These are phyloP conservation scores for Oryza meridionalis DNA, from an alignment of 176 grass and related monocot species.

Conservation along the genomic window DNA sequence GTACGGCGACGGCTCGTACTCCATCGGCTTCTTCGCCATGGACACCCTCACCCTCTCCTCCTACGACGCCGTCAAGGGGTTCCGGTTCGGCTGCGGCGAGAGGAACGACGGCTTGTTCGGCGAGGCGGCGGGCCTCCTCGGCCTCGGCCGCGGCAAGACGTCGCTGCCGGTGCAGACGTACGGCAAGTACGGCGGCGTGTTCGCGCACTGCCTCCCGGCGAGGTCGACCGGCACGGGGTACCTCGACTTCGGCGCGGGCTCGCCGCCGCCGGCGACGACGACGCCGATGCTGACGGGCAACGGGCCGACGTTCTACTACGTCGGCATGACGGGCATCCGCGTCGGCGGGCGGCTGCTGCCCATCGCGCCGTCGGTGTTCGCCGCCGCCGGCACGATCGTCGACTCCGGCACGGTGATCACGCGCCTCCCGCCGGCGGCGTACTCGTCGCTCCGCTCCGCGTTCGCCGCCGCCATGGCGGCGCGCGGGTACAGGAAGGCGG, in stretches of 20 bases:
- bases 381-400: constrained; percentile 55
- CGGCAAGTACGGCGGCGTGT: constrained; percentile 57
- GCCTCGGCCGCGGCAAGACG: constrained; percentile 60
- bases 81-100: constrained; percentile 81
- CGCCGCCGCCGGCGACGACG: constrained; percentile 35
- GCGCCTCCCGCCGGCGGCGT: constrained; percentile 65
- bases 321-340: constrained; percentile 55
- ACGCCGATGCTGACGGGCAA: constrained; percentile 50
- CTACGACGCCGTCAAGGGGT: constrained; percentile 35
- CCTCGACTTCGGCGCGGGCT: constrained; percentile 54
- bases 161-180: constrained; percentile 68
- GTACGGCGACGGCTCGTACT: constrained; percentile 80
- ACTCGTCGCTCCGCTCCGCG: constrained; percentile 53
- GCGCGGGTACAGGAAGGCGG: constrained; percentile 43
- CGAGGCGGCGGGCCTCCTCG: constrained; percentile 56
- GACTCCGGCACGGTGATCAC: constrained; percentile 96
- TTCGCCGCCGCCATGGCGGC: constrained; percentile 53
- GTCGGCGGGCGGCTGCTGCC: constrained; percentile 51
- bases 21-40: constrained; percentile 66
- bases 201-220: constrained; percentile 79
- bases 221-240: constrained; percentile 50
- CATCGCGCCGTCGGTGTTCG: constrained; percentile 51
- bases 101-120: constrained; percentile 74
- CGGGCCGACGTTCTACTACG: constrained; percentile 77
- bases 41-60: constrained; percentile 61